phyloP scores from a whole-genome alignment of 805 yeast genomes.

The Schizosaccharomyces pombe region ASM294v3 CU329670.1:3606501-3607000 shows the following conservation, averaged over 20 bases:
- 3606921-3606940: slow-evolving; percentile 13
- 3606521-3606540: neutral
- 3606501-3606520: neutral
- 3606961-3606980: neutral
- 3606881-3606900: slow-evolving; percentile 81
- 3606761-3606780: slow-evolving; percentile 73
- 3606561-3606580: slow-evolving; percentile 25
- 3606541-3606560: neutral
- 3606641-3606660: neutral
- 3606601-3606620: slow-evolving; percentile 35
- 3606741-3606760: slow-evolving; percentile 63
- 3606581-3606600: slow-evolving; percentile 75
- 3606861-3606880: slow-evolving; percentile 61
- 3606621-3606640: slow-evolving; percentile 60
- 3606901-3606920: slow-evolving; percentile 45
- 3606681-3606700: slow-evolving; percentile 62
- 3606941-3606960: neutral
- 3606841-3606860: neutral
- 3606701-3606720: slow-evolving; percentile 86
- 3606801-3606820: slow-evolving; percentile 55
- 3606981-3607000: neutral
- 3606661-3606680: slow-evolving; percentile 40
- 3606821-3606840: neutral
- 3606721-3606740: slow-evolving; percentile 76
- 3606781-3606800: slow-evolving; percentile 68